These are phyloP conservation scores for Pelargonium fulgidum DNA, from an alignment of 441 rosid genomes.

Conservation along the genomic window DNA sequence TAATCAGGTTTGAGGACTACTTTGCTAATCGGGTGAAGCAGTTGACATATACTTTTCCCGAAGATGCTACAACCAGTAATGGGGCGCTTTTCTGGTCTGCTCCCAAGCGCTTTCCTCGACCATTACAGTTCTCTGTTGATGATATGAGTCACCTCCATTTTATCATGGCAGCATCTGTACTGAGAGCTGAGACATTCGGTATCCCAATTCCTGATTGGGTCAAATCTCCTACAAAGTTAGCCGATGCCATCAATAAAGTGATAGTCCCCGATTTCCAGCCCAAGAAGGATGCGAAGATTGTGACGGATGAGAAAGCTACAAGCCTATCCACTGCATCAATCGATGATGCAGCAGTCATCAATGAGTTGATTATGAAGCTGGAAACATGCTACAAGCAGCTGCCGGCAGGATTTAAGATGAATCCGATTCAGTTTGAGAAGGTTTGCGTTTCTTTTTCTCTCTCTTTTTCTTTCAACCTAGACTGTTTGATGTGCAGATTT, in stretches of 20 bases:
- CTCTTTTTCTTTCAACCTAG: neutral
- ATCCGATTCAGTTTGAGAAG: slow-evolving; percentile 87
- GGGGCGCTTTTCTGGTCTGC: slow-evolving; percentile 96
- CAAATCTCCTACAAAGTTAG: slow-evolving; percentile 44
- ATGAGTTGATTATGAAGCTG: slow-evolving; percentile 49
- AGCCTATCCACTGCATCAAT: slow-evolving; percentile 46
- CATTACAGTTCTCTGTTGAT: slow-evolving; percentile 58
- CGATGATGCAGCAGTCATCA: slow-evolving; percentile 68
- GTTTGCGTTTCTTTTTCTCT: slow-evolving; percentile 23
- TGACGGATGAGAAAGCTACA: slow-evolving; percentile 84
- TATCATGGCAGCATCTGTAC: slow-evolving; percentile 58
- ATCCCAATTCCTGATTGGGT: slow-evolving; percentile 71
- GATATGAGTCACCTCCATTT: slow-evolving; percentile 65
- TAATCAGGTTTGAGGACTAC: slow-evolving; percentile 77
- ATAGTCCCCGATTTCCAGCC: slow-evolving; percentile 88
- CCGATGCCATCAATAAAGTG: slow-evolving; percentile 61
- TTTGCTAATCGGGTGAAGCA: slow-evolving; percentile 82
- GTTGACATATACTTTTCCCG: slow-evolving; percentile 77
- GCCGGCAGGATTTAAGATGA: slow-evolving; percentile 60
- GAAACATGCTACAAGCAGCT: slow-evolving; percentile 49
- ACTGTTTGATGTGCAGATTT: neutral
- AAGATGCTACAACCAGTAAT: slow-evolving; percentile 79
- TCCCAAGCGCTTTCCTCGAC: slow-evolving; percentile 80
- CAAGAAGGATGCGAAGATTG: slow-evolving; percentile 63
- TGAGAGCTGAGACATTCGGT: slow-evolving; percentile 82